Evolutionary conservation across 306 rosid genomes (phyloP).

Genomic region (Trifolium dubium): DNA sequence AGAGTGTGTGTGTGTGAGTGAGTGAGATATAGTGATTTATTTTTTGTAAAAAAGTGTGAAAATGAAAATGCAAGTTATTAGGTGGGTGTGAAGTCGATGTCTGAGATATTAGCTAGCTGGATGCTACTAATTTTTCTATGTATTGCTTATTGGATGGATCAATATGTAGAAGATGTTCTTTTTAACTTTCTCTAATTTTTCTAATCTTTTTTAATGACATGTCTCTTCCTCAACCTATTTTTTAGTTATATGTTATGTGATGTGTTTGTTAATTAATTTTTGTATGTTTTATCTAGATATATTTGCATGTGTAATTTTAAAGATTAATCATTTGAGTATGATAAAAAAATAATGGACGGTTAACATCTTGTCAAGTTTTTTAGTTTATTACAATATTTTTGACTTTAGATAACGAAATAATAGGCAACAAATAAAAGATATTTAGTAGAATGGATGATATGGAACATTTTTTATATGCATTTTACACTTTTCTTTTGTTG

Average conservation of each 20-base stretch:
- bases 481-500: too few species aligned
- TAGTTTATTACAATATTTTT: too few species aligned
- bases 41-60: background rate
- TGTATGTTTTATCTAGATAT: too few species aligned
- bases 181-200: background rate
- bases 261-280: background rate
- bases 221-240: background rate
- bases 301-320: too few species aligned
- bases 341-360: too few species aligned
- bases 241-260: background rate
- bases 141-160: constrained; percentile 15
- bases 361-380: too few species aligned
- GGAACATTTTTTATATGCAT: too few species aligned
- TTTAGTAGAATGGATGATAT: too few species aligned
- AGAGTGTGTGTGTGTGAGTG: constrained; percentile 1
- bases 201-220: background rate
- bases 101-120: constrained; percentile 63
- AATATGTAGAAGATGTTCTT: background rate
- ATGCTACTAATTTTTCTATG: constrained; percentile 42
- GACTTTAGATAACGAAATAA: too few species aligned
- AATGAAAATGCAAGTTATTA: constrained; percentile 42
- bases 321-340: background rate
- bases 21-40: background rate
- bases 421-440: too few species aligned
- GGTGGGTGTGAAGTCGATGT: constrained; percentile 66